Percentiles rank a stretch among this genome's conserved stretches.
phyloP scores from a whole-genome alignment of 768 basidiomycete genomes.

The Pisolithus marmoratus region DNA sequence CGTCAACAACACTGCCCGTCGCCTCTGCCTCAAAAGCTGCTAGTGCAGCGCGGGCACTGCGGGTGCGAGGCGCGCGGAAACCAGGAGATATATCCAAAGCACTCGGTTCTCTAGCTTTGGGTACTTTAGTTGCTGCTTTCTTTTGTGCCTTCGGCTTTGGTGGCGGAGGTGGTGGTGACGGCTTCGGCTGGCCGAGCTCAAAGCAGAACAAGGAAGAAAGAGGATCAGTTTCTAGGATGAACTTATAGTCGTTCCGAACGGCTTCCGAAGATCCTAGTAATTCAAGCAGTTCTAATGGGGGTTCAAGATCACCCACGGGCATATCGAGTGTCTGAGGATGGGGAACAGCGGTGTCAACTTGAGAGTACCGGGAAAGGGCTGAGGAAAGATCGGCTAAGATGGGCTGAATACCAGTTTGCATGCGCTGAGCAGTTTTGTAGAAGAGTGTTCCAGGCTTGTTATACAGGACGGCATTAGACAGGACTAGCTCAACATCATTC shows the following conservation, averaged over 20 bases:
- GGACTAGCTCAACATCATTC: conserved; percentile 80
- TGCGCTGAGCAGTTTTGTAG: conserved; percentile 62
- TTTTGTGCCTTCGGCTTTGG: conserved; percentile 38
- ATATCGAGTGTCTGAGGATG: conserved; percentile 2
- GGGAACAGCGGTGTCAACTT: background rate
- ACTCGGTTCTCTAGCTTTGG: conserved; percentile 14
- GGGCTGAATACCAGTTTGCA: conserved; percentile 41
- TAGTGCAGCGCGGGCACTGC: conserved; percentile 36
- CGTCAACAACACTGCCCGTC: conserved; percentile 11
- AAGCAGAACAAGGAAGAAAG: conserved; percentile 63
- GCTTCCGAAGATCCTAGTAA: conserved; percentile 48
- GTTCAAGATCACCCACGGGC: conserved; percentile 68
- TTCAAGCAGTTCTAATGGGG: conserved; percentile 50
- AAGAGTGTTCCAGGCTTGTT: conserved; percentile 71
- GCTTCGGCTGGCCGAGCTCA: conserved; percentile 58
- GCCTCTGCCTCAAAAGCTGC: conserved; percentile 42
- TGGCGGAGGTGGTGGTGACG: conserved; percentile 52
- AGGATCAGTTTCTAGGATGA: conserved; percentile 53
- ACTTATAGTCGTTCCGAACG: conserved; percentile 47
- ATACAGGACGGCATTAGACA: conserved; percentile 82
- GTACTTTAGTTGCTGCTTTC: conserved; percentile 29
- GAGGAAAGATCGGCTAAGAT: conserved; percentile 27
- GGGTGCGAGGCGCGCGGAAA: conserved; percentile 46
- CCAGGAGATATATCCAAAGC: conserved; percentile 37
- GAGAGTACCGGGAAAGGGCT: conserved; percentile 12